Conservation (phyloP, 768 basidiomycete species). For the Clitopilus hobsonii region DNA sequence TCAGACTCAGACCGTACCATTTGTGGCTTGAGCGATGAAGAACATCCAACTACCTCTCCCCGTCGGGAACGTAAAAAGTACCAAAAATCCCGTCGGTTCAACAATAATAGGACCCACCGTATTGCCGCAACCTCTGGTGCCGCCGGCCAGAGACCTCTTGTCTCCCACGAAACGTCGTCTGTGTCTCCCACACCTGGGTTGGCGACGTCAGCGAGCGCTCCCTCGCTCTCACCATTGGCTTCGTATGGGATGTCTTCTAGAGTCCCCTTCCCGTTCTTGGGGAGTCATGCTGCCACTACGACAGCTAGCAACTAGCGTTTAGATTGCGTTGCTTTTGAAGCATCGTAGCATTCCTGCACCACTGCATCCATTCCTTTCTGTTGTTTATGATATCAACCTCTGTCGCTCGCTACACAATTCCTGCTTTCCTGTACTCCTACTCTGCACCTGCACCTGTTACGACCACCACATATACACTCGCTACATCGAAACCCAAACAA, state of each 20-base stretch:
- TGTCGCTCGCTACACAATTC: neutral
- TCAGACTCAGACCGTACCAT: neutral
- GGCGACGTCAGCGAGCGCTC: neutral
- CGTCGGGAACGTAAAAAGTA: neutral
- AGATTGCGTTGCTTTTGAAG: neutral
- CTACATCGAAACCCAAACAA: neutral
- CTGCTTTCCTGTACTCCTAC: neutral
- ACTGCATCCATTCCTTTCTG: neutral
- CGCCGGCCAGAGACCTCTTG: neutral
- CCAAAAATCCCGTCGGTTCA: neutral
- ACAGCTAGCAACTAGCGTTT: neutral
- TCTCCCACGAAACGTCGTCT: neutral
- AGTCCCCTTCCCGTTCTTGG: neutral
- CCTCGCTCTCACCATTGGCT: neutral
- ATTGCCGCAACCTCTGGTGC: neutral
- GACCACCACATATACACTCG: neutral
- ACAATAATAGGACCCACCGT: neutral
- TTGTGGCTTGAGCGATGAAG: neutral
- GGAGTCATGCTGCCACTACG: neutral
- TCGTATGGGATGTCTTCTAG: neutral
- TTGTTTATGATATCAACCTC: neutral
- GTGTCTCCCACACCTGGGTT: neutral
- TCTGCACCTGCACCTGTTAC: neutral
- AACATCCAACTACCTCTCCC: neutral
- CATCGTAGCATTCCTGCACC: neutral